Conservation (phyloP, 225 moss, liverwort and hornwort genomes). For the Pseudoscleropodium purum region DNA sequence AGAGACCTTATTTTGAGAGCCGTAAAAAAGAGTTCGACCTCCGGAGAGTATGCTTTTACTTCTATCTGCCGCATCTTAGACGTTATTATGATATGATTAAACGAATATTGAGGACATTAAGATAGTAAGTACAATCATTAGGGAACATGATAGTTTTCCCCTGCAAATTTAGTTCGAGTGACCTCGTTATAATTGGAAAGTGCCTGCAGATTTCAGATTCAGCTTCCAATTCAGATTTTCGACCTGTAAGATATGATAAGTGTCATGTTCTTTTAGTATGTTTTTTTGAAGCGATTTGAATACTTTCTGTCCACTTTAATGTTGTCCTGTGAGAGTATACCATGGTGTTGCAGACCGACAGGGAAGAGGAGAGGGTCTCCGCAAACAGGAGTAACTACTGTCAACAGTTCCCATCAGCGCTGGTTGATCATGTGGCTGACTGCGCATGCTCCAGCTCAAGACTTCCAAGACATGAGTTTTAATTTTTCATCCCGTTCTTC, state of each 20-base stretch:
- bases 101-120: background rate
- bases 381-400: constrained; percentile 88
- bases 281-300: background rate
- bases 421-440: constrained; percentile 92
- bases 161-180: background rate
- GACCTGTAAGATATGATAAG: background rate
- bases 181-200: background rate
- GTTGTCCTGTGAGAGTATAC: background rate
- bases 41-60: background rate
- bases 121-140: background rate
- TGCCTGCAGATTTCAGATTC: background rate
- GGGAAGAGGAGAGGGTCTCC: constrained; percentile 60
- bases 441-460: no score
- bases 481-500: no score
- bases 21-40: background rate
- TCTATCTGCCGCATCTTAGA: background rate
- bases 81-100: background rate
- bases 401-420: constrained; percentile 66
- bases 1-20: background rate
- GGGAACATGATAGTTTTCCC: background rate
- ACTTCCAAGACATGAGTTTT: no score
- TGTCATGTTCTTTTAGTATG: background rate
- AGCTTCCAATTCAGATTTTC: background rate
- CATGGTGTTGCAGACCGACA: constrained; percentile 30
- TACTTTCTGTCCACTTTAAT: background rate